These are phyloP conservation scores for Aegilops speltoides DNA, from an alignment of 176 grass and related monocot species.

Conservation along the genomic window DNA sequence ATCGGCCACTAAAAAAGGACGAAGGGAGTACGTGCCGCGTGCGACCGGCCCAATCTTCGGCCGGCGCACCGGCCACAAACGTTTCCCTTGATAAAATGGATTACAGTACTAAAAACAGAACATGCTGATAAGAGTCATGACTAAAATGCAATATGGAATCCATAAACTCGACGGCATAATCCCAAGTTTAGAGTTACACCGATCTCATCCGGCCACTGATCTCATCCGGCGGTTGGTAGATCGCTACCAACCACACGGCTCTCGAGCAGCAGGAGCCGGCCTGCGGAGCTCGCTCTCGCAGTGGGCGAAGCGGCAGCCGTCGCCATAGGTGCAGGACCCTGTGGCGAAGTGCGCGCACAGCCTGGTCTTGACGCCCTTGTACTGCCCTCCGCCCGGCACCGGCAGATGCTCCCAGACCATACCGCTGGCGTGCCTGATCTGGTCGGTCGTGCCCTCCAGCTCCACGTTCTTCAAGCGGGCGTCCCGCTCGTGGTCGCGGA, in stretches of 20 bases:
- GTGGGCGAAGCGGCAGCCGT: conserved; percentile 75
- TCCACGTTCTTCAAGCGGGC: conserved; percentile 74
- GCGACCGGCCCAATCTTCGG: too few relatives aligned
- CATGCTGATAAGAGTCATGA: too few relatives aligned
- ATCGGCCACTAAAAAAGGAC: too few relatives aligned
- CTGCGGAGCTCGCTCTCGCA: conserved; percentile 53
- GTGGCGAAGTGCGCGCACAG: conserved; percentile 67
- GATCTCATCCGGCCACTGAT: too few relatives aligned
- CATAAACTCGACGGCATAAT: too few relatives aligned
- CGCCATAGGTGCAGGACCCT: conserved; percentile 53
- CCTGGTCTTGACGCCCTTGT: conserved; percentile 68
- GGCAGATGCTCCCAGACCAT: conserved; percentile 66
- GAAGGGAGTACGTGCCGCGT: too few relatives aligned
- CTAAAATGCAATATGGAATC: too few relatives aligned
- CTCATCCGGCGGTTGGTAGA: too few relatives aligned
- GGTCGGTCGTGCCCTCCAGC: conserved; percentile 76
- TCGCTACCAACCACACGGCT: not conserved
- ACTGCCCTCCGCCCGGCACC: not conserved
- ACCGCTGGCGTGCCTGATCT: conserved; percentile 72
- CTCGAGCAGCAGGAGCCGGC: not conserved
- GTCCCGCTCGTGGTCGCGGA: conserved; percentile 72
- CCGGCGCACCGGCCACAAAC: too few relatives aligned
- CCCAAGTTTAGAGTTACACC: too few relatives aligned
- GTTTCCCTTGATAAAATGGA: too few relatives aligned
- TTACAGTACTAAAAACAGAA: too few relatives aligned